phyloP scores from a whole-genome alignment of 805 yeast species.

The Monosporozyma unispora region DNA sequence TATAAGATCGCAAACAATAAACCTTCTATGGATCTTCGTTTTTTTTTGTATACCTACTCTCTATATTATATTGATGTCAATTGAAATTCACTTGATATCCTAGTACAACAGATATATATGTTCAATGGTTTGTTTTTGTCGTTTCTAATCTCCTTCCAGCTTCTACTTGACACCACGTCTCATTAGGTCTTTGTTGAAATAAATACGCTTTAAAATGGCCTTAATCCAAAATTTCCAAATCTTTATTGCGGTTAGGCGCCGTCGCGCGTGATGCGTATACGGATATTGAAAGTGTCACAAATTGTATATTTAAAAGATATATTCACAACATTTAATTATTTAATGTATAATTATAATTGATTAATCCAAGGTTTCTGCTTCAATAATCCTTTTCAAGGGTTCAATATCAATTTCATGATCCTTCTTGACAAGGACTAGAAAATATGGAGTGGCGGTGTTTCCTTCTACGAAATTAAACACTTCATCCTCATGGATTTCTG shows the following conservation, averaged over 20 bases:
- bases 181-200: background rate
- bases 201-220: background rate
- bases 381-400: constrained; percentile 49
- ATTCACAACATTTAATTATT: too few species aligned
- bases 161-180: background rate
- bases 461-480: constrained; percentile 57
- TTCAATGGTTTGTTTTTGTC: background rate
- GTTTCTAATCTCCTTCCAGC: too few species aligned
- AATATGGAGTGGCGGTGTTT: constrained; percentile 91
- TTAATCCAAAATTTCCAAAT: background rate
- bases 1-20: too few species aligned
- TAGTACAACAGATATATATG: background rate
- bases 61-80: background rate
- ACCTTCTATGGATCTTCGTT: too few species aligned
- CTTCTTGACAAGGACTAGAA: constrained; percentile 71
- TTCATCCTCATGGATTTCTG: constrained; percentile 58
- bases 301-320: background rate
- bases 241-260: background rate
- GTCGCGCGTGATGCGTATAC: background rate
- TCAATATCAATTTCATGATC: constrained; percentile 49
- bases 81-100: background rate
- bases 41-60: background rate
- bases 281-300: background rate
- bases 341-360: too few species aligned
- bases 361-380: background rate